Base-by-base conservation (phyloP, 306 rosid genomes). In the Fagus sylvatica region DNA sequence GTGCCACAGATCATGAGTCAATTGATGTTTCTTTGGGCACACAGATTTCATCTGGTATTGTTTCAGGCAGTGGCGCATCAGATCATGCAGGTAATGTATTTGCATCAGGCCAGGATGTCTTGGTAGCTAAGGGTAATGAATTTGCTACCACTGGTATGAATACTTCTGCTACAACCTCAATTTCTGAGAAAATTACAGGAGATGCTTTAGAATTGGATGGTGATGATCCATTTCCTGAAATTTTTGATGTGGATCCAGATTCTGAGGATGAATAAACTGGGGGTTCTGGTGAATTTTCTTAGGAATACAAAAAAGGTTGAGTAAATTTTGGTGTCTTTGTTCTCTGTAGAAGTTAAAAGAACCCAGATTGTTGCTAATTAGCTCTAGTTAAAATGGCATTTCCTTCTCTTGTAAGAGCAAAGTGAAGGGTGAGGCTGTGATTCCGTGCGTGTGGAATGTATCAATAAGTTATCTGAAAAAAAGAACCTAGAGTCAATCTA, bases 221-320 rank as follows among this genome's bases (percentile, higher is more conserved):
- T 53, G n/a, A n/a, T n/a, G n/a, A n/a, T n/a, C n/a, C n/a, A n/a
- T n/a, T n/a, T n/a, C 98, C 98, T 57, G 98, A 92, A 36, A 89
- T 92, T 72, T 84, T 89, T 83, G 90, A 87, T 61, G 89, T 70
- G 42, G 90, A 85, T 80, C 89, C 96, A 17, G 97, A 92, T 82
- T 88, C 93, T 73, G 93, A 87, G 48, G 84, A 19, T 46, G 96
- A 87, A 17, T 81, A 78, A 77, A 59, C 4, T 32, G 33, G 7
- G 39, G 56, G 7, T 75, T 40, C 68, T 43, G 19, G 16, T 49
- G 33, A 39, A 13, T 39, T 37, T 6, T 39, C 10, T 39, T 57
- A 8, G 13, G 33, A 40, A 5, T 7, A 39, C 0, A 9, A 39
- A 12, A 33, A 32, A n/a, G 30, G 2, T 16, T 3, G 49, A 17